phyloP scores from a whole-genome alignment of 495 filamentous ascomycete genomes.

The Penicillium argentinense region DNA sequence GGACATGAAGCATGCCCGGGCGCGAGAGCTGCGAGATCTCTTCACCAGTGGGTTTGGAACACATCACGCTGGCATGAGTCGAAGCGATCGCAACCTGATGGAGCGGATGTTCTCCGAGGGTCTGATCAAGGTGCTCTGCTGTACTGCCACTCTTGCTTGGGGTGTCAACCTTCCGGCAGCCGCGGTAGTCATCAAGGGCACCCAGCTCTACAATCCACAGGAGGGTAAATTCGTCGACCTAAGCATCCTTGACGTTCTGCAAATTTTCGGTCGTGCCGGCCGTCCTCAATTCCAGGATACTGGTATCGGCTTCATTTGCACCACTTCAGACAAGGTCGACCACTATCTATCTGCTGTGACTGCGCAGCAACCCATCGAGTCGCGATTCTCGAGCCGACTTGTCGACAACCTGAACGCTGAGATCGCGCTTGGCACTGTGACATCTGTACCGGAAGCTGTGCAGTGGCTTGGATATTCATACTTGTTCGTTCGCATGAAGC shows the following conservation, averaged over 20 bases:
- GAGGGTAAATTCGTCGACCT: conserved; percentile 96
- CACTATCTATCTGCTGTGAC: conserved; percentile 94
- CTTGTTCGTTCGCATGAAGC: conserved; percentile 92
- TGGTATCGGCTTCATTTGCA: conserved; percentile 96
- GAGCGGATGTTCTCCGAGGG: conserved; percentile 88
- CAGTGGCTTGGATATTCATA: conserved; percentile 99
- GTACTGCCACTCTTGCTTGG: conserved; percentile 96
- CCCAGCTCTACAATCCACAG: conserved; percentile 92
- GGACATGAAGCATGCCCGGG: conserved; percentile 81
- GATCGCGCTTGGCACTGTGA: conserved; percentile 90
- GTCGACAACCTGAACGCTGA: conserved; percentile 98
- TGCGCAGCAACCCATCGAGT: conserved; percentile 94
- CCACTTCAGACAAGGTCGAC: conserved; percentile 85
- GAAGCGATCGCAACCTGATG: conserved; percentile 90
- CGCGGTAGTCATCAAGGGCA: conserved; percentile 93
- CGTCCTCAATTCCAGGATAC: conserved; percentile 94
- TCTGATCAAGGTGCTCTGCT: conserved; percentile 91
- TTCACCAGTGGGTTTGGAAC: conserved; percentile 88
- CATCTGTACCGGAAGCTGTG: conserved; percentile 88
- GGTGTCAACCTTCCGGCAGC: conserved; percentile 95
- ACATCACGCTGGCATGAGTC: conserved; percentile 93
- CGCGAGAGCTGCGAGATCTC: conserved; percentile 81
- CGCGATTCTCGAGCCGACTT: conserved; percentile 81
- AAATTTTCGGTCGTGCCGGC: conserved; percentile 98
- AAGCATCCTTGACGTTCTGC: conserved; percentile 94